Evolutionary conservation across 2,329 filamentous ascomycete species (phyloP), one percentile per base, ranked within the genome.

Genomic region (Spiromastix sp.): DNA sequence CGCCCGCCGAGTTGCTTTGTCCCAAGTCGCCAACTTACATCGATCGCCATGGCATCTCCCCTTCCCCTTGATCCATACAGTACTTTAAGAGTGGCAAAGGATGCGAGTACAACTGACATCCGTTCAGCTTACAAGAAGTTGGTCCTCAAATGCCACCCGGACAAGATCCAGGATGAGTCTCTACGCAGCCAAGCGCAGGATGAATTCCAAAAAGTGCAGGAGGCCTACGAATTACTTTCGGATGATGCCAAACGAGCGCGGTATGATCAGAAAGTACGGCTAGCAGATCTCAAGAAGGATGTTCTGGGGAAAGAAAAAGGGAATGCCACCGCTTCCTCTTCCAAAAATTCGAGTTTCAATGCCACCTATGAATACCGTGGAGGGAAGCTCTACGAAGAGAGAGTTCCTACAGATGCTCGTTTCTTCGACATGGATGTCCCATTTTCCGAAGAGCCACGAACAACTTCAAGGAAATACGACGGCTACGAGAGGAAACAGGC

Each of bases 181-280:
- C 67, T 82, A 50, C 93, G 91, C 61, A 75, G 77, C 40, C 66
- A 76, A 48, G 93, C 87, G 58, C 77, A 83, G 48, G 79, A 85
- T 48, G 80, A 93, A 60, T 98, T 96, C 52, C 86, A 95, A 60
- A 79, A 77, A 55, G 84, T 96, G 21, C 87, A 95, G 58, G 77
- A 87, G 49, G 87, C 91, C 33, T 98, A 94, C 61, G 91, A 96
- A 60, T 69, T 91, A 19, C 74, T 98, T 41, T 83, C 77, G 51
- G 80, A 95, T 54, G 81, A 89, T 18, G 68, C 65, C 5, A 76
- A 79, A 54, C 71, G 85, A 40, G 61, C 67, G 39, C 77, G 78
- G 46, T 94, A 95, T 58, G 85, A 96, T 60, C 77, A 85, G 34
- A 72, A 79, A 53, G 68, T 81, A 42, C 76, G 70, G 49, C 59